Evolutionary conservation across 2,329 filamentous ascomycete genomes (phyloP), one percentile per base, ranked within the genome.

Genomic region (Claviceps sp.): DNA sequence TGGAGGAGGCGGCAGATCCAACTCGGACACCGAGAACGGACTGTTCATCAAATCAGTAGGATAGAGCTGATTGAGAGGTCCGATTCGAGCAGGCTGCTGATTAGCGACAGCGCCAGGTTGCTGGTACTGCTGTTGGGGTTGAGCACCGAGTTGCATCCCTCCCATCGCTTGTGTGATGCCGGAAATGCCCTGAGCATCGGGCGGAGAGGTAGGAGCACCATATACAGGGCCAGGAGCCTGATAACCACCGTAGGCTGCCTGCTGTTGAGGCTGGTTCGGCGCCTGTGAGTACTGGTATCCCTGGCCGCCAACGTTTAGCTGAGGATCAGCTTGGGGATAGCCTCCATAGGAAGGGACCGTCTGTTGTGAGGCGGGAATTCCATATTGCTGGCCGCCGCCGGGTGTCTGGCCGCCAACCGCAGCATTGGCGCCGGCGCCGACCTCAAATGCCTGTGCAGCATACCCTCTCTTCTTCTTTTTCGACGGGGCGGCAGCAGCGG

Each of bases 381-480:
- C 76, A 68, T 70, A 82, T 67, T 59, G 64, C 51, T 70, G 72
- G 36, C 66, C 65, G 22, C 59, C 66, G 43, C 61, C 66, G 36
- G 59, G 68, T 37, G 63, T 51, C 59, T 72, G 72, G 52, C 76
- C 79, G 38, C 73, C 79, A 50, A 66, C 67, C 52, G 67, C 71
- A 51, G 85, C 82, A 76, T 97, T 97, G 63, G 87, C 87, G 61
- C 91, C 93, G 49, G 80, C 78, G 49, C 87, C 89, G 61, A 97
- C 93, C 54, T 95, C 91, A 69, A 95, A 98, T 46, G 91, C 91
- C 68, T 94, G 87, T 53, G 88, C 88, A 51, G 93, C 93, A 73
- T 97, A 97, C 53, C 87, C 85, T 74, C 89, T 81, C 79, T 95
- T 95, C 81, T 95, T 96, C 74, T 89, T 89, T 68, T 79, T 83